phyloP scores from a whole-genome alignment of 2,329 filamentous ascomycete species.

The Fusarium nygamai region DNA sequence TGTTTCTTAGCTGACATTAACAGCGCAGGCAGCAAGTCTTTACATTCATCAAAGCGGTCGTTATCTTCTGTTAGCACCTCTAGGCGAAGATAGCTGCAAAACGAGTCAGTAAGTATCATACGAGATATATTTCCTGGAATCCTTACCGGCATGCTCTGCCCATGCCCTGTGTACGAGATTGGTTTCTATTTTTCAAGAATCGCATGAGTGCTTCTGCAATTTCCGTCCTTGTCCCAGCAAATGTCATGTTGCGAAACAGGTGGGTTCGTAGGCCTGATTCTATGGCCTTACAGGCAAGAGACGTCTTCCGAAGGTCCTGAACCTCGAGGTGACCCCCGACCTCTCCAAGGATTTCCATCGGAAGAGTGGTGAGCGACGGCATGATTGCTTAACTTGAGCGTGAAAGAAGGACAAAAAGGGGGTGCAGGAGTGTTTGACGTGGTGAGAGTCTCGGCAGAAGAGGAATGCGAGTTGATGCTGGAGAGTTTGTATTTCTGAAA shows the following conservation, averaged over 20 bases:
- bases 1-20: fast-evolving
- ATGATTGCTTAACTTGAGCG: background rate
- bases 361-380: fast-evolving
- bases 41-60: background rate
- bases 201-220: fast-evolving
- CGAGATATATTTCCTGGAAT: no score
- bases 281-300: fast-evolving
- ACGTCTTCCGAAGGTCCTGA: fast-evolving
- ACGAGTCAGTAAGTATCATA: background rate
- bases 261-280: fast-evolving
- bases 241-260: fast-evolving
- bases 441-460: no score
- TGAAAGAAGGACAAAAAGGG: fast-evolving
- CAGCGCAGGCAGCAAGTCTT: background rate
- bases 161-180: background rate
- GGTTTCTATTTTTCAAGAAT: fast-evolving
- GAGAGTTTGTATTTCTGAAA: no score
- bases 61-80: background rate
- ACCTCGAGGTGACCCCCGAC: background rate
- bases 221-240: fast-evolving
- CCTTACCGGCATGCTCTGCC: background rate
- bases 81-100: background rate
- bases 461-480: no score
- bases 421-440: background rate
- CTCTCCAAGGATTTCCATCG: background rate